These are phyloP conservation scores for Lachnellula suecica DNA, from an alignment of 2,329 filamentous ascomycete genomes.

Conservation along the genomic window DNA sequence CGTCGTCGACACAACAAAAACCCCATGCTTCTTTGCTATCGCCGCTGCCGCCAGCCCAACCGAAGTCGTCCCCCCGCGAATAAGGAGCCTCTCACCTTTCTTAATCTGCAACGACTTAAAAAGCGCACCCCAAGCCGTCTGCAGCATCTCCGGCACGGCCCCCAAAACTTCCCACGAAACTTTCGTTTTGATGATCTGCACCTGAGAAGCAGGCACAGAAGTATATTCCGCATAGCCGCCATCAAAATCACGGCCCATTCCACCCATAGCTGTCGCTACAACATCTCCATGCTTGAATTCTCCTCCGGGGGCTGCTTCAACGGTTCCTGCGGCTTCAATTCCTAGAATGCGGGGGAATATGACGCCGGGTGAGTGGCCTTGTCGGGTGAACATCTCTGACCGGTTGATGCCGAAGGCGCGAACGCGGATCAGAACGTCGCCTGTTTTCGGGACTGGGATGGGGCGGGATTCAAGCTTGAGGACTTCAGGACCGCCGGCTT, in stretches of 20 bases:
- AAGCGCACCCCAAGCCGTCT: constrained; percentile 23
- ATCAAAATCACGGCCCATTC: constrained; percentile 19
- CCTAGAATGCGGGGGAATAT: constrained; percentile 20
- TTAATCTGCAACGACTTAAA: constrained; percentile 21
- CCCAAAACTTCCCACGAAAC: constrained; percentile 23
- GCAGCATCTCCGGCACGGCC: constrained; percentile 23
- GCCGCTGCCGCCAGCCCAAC: constrained; percentile 5
- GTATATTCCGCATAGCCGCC: constrained; percentile 28
- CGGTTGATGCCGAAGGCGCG: constrained; percentile 41
- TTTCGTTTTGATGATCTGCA: constrained; percentile 10
- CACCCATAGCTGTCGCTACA: constrained; percentile 26
- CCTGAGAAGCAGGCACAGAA: constrained; percentile 12
- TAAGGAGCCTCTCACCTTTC: constrained; percentile 14
- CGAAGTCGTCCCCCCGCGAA: constrained; percentile 5
- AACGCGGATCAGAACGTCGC: constrained; percentile 40
- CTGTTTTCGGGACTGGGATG: constrained; percentile 38
- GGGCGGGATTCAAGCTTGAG: constrained; percentile 33
- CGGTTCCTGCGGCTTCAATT: constrained; percentile 24
- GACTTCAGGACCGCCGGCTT: constrained; percentile 8
- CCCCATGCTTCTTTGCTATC: constrained; percentile 4
- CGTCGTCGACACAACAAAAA: constrained; percentile 21
- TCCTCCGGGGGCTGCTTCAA: constrained; percentile 16
- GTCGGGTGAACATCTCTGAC: constrained; percentile 13
- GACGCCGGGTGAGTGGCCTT: constrained; percentile 13
- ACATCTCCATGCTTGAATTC: constrained; percentile 16